phyloP scores from a whole-genome alignment of 1,284 basidiomycete species.

The Athelia sp. region DNA sequence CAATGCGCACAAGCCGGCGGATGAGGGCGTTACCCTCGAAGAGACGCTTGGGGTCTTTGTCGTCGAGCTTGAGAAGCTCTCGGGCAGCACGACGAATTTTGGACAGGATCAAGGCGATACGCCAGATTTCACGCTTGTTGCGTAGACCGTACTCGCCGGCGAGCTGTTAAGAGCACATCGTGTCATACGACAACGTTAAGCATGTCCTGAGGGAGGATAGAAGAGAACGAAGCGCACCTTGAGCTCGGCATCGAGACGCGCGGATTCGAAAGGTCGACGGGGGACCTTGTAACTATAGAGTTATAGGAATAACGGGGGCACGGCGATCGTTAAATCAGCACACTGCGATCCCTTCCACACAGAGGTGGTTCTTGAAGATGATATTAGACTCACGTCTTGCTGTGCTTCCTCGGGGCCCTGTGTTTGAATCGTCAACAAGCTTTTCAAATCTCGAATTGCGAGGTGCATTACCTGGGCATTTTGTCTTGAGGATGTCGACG shows the following conservation, averaged over 20 bases:
- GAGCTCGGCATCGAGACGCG: slow-evolving; percentile 98
- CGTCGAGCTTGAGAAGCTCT: slow-evolving; percentile 99
- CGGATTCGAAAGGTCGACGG: slow-evolving; percentile 94
- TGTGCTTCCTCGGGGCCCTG: slow-evolving; percentile 84
- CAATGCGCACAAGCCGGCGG: slow-evolving; percentile 97
- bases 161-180: slow-evolving; percentile 51
- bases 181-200: not conserved
- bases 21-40: slow-evolving; percentile 99
- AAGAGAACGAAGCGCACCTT: slow-evolving; percentile 56
- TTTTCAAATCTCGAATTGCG: slow-evolving; percentile 11
- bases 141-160: slow-evolving; percentile 99
- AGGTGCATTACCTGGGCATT: slow-evolving; percentile 73
- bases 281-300: slow-evolving; percentile 92
- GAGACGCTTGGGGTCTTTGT: slow-evolving; percentile 99
- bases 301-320: slow-evolving; percentile 54
- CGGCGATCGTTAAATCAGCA: slow-evolving; percentile 49
- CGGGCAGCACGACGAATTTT: slow-evolving; percentile 99
- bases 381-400: slow-evolving; percentile 76
- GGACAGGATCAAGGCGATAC: slow-evolving; percentile 95
- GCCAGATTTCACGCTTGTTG: slow-evolving; percentile 99
- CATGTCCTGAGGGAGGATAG: not conserved
- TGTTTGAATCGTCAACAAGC: slow-evolving; percentile 29
- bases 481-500: slow-evolving; percentile 53
- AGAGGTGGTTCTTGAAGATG: slow-evolving; percentile 57
- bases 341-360: slow-evolving; percentile 53